These are phyloP conservation scores for Penicillium taxi DNA, from an alignment of 495 filamentous ascomycete species.

Conservation along the genomic window DNA sequence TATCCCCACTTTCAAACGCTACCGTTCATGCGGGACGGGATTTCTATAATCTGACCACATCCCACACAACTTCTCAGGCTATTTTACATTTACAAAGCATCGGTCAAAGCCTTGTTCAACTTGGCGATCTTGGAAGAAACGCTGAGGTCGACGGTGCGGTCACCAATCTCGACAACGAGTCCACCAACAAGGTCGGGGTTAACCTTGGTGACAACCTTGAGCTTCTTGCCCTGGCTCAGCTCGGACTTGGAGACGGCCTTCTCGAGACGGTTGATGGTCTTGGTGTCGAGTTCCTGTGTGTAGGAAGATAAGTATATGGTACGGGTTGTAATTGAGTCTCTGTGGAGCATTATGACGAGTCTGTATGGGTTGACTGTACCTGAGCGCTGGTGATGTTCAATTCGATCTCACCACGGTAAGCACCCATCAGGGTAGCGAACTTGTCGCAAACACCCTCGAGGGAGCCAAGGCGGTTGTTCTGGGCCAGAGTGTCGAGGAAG, in stretches of 20 bases:
- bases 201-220: constrained; percentile 91
- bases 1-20: constrained; percentile 20
- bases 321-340: neutral
- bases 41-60: constrained; percentile 19
- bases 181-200: constrained; percentile 92
- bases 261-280: constrained; percentile 76
- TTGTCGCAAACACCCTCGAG: constrained; percentile 78
- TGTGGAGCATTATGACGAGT: neutral
- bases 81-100: constrained; percentile 74
- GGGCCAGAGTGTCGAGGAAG: constrained; percentile 79
- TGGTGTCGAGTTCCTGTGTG: constrained; percentile 73
- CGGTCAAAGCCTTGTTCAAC: constrained; percentile 98
- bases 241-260: constrained; percentile 78
- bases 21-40: constrained; percentile 25
- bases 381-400: constrained; percentile 79
- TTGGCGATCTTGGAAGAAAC: constrained; percentile 90
- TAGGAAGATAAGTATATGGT: neutral
- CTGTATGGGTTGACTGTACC: constrained; percentile 43
- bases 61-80: constrained; percentile 15
- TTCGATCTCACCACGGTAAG: constrained; percentile 86
- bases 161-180: constrained; percentile 91
- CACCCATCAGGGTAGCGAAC: constrained; percentile 80
- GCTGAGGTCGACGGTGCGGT: constrained; percentile 95
- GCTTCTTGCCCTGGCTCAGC: constrained; percentile 89
- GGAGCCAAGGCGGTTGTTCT: constrained; percentile 88